Percentiles rank a stretch among this genome's conserved stretches.
Conservation (phyloP, 1,284 basidiomycete genomes). For the Pseudomicrostroma phylloplanum region DNA sequence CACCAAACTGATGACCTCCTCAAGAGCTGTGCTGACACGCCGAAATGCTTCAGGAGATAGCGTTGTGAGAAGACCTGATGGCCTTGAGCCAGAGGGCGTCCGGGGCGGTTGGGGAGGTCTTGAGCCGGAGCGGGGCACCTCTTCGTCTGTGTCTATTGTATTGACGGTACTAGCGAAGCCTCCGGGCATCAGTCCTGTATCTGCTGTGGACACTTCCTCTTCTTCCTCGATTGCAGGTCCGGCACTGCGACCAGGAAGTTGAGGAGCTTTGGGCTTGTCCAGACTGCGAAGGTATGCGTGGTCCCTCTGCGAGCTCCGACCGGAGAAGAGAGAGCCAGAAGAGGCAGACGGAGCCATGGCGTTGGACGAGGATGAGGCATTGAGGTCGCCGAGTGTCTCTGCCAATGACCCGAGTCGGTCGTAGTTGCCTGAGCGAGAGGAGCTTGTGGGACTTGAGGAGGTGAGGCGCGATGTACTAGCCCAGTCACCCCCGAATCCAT, state of each 20-base stretch:
- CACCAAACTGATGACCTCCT: conserved; percentile 39
- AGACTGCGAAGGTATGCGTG: conserved; percentile 30
- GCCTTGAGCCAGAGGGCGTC: not conserved
- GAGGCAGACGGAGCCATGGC: not conserved
- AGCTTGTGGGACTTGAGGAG: not conserved
- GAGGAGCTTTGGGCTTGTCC: conserved; percentile 14
- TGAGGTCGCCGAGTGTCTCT: conserved; percentile 22
- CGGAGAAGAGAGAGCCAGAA: conserved; percentile 26
- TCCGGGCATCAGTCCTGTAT: conserved; percentile 10
- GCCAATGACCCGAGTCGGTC: conserved; percentile 18
- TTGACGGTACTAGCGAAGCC: conserved; percentile 4
- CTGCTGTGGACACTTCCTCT: conserved; percentile 7
- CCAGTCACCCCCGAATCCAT: conserved; percentile 34
- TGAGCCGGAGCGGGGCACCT: conserved; percentile 14
- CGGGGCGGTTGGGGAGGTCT: conserved; percentile 24
- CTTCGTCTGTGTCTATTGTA: too few species aligned
- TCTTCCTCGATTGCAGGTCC: conserved; percentile 10
- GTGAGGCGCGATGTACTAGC: conserved; percentile 5
- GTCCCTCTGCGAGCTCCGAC: conserved; percentile 29
- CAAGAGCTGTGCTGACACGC: conserved; percentile 40
- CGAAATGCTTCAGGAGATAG: conserved; percentile 37
- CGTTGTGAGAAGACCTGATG: conserved; percentile 11
- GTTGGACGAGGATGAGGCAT: not conserved
- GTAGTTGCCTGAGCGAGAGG: not conserved
- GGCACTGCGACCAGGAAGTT: not conserved